Conservation (phyloP, 2,329 filamentous ascomycete species). For the Fusarium domesticum region DNA sequence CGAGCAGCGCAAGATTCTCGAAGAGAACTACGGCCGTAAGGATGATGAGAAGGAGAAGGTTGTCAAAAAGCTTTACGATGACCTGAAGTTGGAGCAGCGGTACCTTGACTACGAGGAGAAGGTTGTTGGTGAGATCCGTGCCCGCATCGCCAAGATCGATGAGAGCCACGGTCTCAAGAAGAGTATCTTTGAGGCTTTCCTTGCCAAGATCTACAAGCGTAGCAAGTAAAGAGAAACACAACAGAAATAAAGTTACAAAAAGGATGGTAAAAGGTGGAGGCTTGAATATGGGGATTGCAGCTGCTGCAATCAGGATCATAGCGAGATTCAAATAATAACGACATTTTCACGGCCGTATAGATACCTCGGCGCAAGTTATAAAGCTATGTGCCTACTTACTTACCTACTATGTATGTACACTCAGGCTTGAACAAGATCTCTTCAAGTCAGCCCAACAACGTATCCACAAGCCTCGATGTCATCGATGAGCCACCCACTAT, state of each 20-base stretch:
- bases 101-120: constrained; percentile 91
- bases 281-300: background rate
- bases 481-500: no score
- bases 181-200: constrained; percentile 82
- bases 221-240: constrained; percentile 65
- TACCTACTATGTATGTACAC: no score
- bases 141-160: constrained; percentile 75
- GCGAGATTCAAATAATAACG: constrained; percentile 2
- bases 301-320: constrained; percentile 10
- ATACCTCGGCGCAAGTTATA: no score
- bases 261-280: constrained; percentile 4
- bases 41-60: constrained; percentile 76
- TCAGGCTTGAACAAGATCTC: no score
- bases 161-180: constrained; percentile 88
- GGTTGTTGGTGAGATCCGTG: constrained; percentile 71
- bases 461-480: no score
- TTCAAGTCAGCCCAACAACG: no score
- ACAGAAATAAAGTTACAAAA: constrained; percentile 5
- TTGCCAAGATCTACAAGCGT: constrained; percentile 97
- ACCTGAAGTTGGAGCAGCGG: constrained; percentile 76
- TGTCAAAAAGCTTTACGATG: constrained; percentile 85
- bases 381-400: no score
- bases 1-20: constrained; percentile 83
- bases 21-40: constrained; percentile 93
- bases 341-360: no score